A percentile compares a stretch with the other conserved stretches of the same genome.
phyloP scores from a whole-genome alignment of 2,329 filamentous ascomycete species.

The Penicillium sp. region DNA sequence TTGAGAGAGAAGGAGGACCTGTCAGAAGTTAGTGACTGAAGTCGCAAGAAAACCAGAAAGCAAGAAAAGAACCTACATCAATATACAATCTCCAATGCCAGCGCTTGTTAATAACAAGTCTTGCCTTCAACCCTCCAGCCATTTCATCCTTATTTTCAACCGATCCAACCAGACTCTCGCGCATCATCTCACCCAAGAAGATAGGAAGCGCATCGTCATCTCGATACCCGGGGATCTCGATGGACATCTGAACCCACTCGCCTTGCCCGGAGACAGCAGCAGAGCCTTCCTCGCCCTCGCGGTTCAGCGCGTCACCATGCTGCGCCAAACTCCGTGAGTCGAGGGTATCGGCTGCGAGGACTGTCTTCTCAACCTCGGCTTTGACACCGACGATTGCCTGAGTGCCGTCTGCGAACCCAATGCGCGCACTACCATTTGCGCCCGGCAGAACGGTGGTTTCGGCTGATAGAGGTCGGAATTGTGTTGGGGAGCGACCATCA shows the following conservation, averaged over 20 bases:
- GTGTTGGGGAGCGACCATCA: constrained; percentile 76
- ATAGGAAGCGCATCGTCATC: constrained; percentile 90
- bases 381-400: constrained; percentile 96
- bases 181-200: constrained; percentile 84
- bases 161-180: constrained; percentile 74
- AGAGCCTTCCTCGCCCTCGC: constrained; percentile 28
- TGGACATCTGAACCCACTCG: constrained; percentile 82
- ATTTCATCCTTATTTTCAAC: constrained; percentile 71
- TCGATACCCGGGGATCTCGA: constrained; percentile 86
- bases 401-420: constrained; percentile 92
- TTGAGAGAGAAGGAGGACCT: constrained; percentile 92
- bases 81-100: constrained; percentile 98
- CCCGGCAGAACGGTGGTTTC: constrained; percentile 88
- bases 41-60: background rate
- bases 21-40: constrained; percentile 1
- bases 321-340: constrained; percentile 44
- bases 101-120: constrained; percentile 81
- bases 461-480: constrained; percentile 88
- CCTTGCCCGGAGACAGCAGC: constrained; percentile 50
- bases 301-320: constrained; percentile 28
- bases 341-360: constrained; percentile 36
- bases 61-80: constrained; percentile 61
- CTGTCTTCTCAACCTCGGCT: constrained; percentile 82
- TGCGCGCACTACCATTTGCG: constrained; percentile 87
- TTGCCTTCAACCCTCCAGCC: constrained; percentile 68